These are phyloP conservation scores for Geotrichum fermentans DNA, from an alignment of 1,139 yeast genomes.

Conservation along the genomic window DNA sequence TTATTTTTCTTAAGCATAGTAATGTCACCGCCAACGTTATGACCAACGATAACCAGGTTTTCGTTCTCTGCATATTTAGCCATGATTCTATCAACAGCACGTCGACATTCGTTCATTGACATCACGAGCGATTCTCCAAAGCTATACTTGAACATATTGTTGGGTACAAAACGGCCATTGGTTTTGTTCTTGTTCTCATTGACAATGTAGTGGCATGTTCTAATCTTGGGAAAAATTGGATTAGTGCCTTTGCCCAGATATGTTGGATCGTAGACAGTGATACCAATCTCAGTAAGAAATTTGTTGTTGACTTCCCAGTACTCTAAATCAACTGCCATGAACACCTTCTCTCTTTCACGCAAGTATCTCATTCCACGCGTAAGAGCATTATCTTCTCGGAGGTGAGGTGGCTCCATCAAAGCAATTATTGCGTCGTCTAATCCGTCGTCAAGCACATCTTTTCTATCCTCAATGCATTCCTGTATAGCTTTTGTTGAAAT, in stretches of 20 bases:
- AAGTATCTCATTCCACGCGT: conserved; percentile 7
- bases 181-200: conserved; percentile 45
- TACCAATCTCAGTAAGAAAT: conserved; percentile 61
- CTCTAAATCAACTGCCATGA: conserved; percentile 55
- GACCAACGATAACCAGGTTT: conserved; percentile 56
- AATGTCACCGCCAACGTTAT: conserved; percentile 60
- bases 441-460: neutral
- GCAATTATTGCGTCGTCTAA: neutral
- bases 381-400: conserved; percentile 4
- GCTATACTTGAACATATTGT: conserved; percentile 52
- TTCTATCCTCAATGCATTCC: no score
- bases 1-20: conserved; percentile 49
- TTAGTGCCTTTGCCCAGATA: neutral
- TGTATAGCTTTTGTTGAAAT: no score
- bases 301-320: conserved; percentile 52
- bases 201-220: conserved; percentile 49
- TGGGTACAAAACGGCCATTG: conserved; percentile 61
- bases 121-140: conserved; percentile 41
- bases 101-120: conserved; percentile 23
- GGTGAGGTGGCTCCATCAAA: neutral
- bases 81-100: conserved; percentile 19
- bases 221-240: conserved; percentile 18
- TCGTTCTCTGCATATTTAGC: conserved; percentile 20
- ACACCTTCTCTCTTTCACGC: conserved; percentile 13
- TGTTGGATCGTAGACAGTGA: conserved; percentile 60